Evolutionary conservation across 108 stramenopile genomes (phyloP).

Genomic region (Stephanodiscus triporus): DNA sequence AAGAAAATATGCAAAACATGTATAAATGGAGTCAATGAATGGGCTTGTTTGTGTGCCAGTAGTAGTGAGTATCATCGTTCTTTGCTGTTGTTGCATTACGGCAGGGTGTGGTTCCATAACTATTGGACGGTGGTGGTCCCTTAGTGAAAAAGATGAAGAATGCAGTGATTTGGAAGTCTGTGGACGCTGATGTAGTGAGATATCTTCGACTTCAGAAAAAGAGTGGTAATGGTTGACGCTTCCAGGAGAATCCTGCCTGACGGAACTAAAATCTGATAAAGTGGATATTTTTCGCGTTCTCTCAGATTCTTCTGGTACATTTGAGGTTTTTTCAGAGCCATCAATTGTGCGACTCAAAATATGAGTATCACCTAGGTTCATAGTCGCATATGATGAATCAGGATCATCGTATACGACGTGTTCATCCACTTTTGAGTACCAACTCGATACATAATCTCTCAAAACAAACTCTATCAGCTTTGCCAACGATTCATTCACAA

Average conservation of each 20-base stretch:
- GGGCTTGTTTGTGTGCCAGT: conserved; percentile 52
- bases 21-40: conserved; percentile 66
- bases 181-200: neutral
- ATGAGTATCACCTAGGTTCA: neutral
- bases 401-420: conserved; percentile 29
- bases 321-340: neutral
- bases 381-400: conserved; percentile 11
- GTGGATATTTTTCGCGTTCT: neutral
- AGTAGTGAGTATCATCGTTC: conserved; percentile 56
- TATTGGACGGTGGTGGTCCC: neutral
- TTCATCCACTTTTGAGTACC: conserved; percentile 62
- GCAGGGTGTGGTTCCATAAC: conserved; percentile 9
- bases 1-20: conserved; percentile 67
- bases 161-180: neutral
- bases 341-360: neutral
- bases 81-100: conserved; percentile 30
- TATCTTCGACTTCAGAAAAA: neutral
- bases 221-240: neutral
- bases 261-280: neutral
- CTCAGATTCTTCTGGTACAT: neutral
- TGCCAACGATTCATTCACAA: conserved; percentile 63
- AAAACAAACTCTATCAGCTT: conserved; percentile 74
- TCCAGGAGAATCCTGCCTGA: conserved; percentile 1
- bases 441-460: conserved; percentile 72
- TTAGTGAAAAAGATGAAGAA: conserved; percentile 10